Conservation (phyloP, 306 rosid species). For the Rubus idaeus region DNA sequence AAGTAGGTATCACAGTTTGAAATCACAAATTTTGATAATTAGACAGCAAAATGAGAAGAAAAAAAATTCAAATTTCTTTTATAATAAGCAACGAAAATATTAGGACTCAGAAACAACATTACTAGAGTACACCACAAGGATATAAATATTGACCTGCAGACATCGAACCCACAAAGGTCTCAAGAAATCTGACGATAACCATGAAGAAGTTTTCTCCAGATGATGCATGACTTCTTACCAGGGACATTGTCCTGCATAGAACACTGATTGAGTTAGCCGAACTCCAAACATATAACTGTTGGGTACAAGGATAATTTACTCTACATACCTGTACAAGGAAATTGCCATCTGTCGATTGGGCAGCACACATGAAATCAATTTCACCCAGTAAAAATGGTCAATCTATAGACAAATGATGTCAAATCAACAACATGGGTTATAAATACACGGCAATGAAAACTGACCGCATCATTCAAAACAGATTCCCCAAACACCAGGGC, state of each 20-base stretch:
- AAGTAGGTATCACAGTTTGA: not conserved
- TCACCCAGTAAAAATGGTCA: conserved; percentile 26
- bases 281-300: conserved; percentile 20
- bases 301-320: conserved; percentile 14
- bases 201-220: conserved; percentile 75
- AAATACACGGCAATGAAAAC: conserved; percentile 32
- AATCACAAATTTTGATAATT: not conserved
- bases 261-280: conserved; percentile 27
- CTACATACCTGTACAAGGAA: conserved; percentile 87
- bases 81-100: not conserved
- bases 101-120: not conserved
- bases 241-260: conserved; percentile 79
- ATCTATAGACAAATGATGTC: conserved; percentile 24
- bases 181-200: conserved; percentile 87
- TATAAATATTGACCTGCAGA: conserved; percentile 69
- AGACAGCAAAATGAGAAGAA: not conserved
- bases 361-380: conserved; percentile 15
- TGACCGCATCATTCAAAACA: conserved; percentile 93
- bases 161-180: conserved; percentile 96
- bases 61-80: not conserved
- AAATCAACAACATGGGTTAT: conserved; percentile 19
- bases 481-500: conserved; percentile 99
- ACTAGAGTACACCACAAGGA: conserved; percentile 17
- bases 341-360: conserved; percentile 80
- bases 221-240: conserved; percentile 57